Base-by-base conservation (phyloP, 1,284 basidiomycete species). In the Kalmanozyma brasiliensis region DNA sequence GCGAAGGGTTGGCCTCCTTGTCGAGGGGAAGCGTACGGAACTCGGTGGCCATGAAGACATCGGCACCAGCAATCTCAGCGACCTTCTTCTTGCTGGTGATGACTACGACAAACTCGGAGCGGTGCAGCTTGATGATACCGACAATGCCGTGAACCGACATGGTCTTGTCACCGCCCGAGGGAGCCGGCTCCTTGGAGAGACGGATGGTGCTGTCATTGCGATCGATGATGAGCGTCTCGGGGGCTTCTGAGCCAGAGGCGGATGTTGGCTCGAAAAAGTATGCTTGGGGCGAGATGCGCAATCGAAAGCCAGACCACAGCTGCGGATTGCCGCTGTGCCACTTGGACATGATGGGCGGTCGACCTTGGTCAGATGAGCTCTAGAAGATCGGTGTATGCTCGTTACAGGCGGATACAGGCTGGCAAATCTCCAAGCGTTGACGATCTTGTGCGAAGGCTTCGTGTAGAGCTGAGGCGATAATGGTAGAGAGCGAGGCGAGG, bases 11-110 rank as follows among this genome's bases (percentile, higher is more conserved):
- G 17, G 89, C 89, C 43, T 88, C 81, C 85, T 89, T 76, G 22
- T 84, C 84, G 32, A 98, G 84, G 10, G 95, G 94, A 24, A 96
- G 89, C 52, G 98, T 89, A 56, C 94, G 90, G 83, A 94, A 98
- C 79, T 94, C 92, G 30, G 91, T 91, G 14, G 93, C 92, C 49
- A 90, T 88, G 85, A 91, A 98, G 75, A 98, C 85, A 55, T 93
- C 89, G 72, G 94, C 88, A 3, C 90, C 89, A 83, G 94, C 88
- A 52, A 98, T 85, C 57, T 89, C 87, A 20, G 91, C 91, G 60
- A 88, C 89, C 34, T 89, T 88, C 72, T 90, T 90, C 55, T 93
- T 88, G 43, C 89, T 89, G 44, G 93, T 96, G 73, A 98, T 87
- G 47, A 97, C 87, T 64, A 98, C 88, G 47, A 98, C 84, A 83